phyloP scores from a whole-genome alignment of 2,329 filamentous ascomycete species.

The Plectosphaerella plurivora region DNA sequence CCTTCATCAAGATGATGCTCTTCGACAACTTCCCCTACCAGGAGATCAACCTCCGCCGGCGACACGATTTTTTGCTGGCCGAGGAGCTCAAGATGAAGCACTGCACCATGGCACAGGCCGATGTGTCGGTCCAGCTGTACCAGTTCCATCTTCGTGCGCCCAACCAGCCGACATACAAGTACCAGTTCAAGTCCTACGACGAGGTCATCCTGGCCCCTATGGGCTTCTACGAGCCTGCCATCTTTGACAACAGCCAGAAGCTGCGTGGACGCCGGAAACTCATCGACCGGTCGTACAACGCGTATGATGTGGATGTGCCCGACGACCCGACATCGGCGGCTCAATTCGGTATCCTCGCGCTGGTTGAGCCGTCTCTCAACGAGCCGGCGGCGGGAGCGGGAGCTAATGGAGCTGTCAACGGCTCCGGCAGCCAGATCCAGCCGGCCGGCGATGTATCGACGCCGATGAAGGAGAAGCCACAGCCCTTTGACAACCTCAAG shows the following conservation, averaged over 20 bases:
- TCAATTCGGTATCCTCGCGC: slow-evolving; percentile 63
- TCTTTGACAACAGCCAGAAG: slow-evolving; percentile 82
- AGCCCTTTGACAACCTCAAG: slow-evolving; percentile 65
- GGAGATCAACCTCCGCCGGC: slow-evolving; percentile 84
- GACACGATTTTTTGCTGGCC: slow-evolving; percentile 89
- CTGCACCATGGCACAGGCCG: slow-evolving; percentile 85
- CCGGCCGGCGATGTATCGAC: slow-evolving; percentile 48
- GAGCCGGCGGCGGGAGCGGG: slow-evolving; percentile 18
- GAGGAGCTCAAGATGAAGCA: slow-evolving; percentile 94
- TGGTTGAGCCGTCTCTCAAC: slow-evolving; percentile 55
- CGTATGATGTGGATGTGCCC: slow-evolving; percentile 81
- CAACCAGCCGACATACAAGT: slow-evolving; percentile 86
- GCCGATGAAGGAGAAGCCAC: slow-evolving; percentile 58
- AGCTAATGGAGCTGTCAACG: not conserved
- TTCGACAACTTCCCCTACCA: slow-evolving; percentile 93
- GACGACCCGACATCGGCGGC: slow-evolving; percentile 87
- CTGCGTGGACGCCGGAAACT: slow-evolving; percentile 74
- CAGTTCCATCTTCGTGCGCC: slow-evolving; percentile 88
- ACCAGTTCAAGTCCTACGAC: slow-evolving; percentile 94
- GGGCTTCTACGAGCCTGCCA: slow-evolving; percentile 85
- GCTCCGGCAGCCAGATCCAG: slow-evolving; percentile 28
- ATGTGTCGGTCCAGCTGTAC: slow-evolving; percentile 82
- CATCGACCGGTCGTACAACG: slow-evolving; percentile 83
- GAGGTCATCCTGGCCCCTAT: slow-evolving; percentile 92
- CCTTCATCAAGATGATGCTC: slow-evolving; percentile 97